Base-by-base conservation (phyloP, 1,284 basidiomycete genomes). In the Caloboletus inedulis region DNA sequence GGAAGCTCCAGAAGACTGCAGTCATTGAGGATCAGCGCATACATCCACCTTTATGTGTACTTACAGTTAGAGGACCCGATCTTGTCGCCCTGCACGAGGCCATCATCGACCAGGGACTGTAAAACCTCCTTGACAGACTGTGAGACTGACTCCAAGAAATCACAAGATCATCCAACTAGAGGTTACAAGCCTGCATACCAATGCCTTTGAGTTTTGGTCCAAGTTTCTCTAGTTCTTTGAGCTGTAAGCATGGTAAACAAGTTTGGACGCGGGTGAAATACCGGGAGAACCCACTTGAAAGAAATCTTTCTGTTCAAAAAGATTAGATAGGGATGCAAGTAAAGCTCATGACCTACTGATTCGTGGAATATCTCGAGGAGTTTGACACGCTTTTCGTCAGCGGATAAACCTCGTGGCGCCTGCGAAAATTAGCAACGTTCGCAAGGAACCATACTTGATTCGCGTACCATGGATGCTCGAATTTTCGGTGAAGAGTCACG, bases 1-100 rank as follows among this genome's bases (percentile, higher is more conserved):
- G 92, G 65, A 94, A 94, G 63, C 89, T 89, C 92, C 92, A 95
- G 68, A 89, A 94, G 72, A 94, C 91, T 94, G 8, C 3, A 12
- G 3, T n/a, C 34, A 7, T 46, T 36, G 46, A 53, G 59, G 62
- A 59, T 66, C 63, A 64, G 63, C 69, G 70, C 66, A 65, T 68
- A 69, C 57, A 68, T 56, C 48, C 59, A 60, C 51, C 30, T 54
- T 42, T 1, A 6, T n/a, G 25, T 25, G 23, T 35, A 55, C 86
- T 60, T 60, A 92, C 91, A 95, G 64, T 94, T 94, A 3, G 91
- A 91, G 7, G 91, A 89, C 23, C 93, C 92, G 51, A 95, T 93
- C 72, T 95, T 95, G 68, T 95, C 93, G 43, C 76, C 77, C 64
- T 87, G 83, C 14, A 94, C 90, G 34, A 94, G 74, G 3, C 85